Conservation (phyloP, 345 rosid species). For the Syzygium aqueum region DNA sequence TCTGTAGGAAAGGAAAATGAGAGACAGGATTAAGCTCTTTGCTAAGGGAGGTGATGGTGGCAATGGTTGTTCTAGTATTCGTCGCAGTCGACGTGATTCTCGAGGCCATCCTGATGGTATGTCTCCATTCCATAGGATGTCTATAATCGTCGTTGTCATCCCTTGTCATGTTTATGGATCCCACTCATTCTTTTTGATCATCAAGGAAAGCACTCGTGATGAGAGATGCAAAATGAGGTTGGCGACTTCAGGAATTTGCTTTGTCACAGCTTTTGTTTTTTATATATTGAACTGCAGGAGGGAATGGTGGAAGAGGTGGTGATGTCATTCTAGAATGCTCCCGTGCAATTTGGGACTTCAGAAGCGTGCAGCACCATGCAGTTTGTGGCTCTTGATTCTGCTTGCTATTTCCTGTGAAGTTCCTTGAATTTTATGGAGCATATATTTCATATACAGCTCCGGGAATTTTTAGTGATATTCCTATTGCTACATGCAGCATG, state of each 20-base stretch:
- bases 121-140: background rate
- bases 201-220: background rate
- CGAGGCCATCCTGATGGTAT: conserved; percentile 56
- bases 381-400: conserved; percentile 31
- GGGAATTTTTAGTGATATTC: background rate
- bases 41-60: conserved; percentile 72
- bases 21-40: conserved; percentile 33
- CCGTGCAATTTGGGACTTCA: conserved; percentile 78
- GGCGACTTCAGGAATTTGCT: background rate
- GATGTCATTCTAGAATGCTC: conserved; percentile 89
- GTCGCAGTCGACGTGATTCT: conserved; percentile 37
- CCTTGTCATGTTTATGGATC: background rate
- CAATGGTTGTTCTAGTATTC: conserved; percentile 44
- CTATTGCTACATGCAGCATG: conserved; percentile 38
- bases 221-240: background rate
- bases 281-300: conserved; percentile 42
- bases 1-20: conserved; percentile 61
- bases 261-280: background rate
- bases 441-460: background rate
- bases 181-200: background rate
- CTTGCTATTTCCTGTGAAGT: background rate
- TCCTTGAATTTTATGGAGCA: background rate
- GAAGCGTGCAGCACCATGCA: conserved; percentile 73
- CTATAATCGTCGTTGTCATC: background rate
- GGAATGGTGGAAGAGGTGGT: conserved; percentile 96